Base-by-base conservation (phyloP, 208 protist genomes). In the Wallacemonas sp. region DNA sequence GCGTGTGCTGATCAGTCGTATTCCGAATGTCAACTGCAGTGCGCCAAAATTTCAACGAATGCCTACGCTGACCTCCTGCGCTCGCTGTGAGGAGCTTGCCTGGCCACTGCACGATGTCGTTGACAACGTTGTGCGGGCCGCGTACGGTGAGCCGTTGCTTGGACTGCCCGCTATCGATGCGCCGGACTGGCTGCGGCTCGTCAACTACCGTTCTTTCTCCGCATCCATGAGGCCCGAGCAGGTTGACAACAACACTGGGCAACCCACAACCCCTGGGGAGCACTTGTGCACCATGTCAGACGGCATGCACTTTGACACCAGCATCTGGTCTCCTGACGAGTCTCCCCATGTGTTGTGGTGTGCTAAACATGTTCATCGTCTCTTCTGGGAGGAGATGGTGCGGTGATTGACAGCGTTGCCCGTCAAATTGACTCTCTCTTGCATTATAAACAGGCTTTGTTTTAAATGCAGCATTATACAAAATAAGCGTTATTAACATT, bases 101-200 rank as follows among this genome's bases (percentile, higher is more conserved):
- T 58, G 26, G 51, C 28, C 51, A 6, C n/a, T 58, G 51, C 51
- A 58, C n/a, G 51, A 58, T 14, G 28, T 39, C 17, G 4, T 39
- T 9, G 27, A 39, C 21, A 31, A 58, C 5, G 51, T 21, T 39
- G 51, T 58, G 51, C n/a, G 12, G n/a, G 28, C 51, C 2, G 51
- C 51, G 14, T 38, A 58, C n/a, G 51, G 51, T 19, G 22, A 34
- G 51, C 28, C 51, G 8, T 8, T 38, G 30, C 14, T 58, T 2
- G 51, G 22, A 17, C 26, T 58, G 9, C 51, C 51, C 30, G 30
- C 51, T 34, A n/a, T 58, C 30, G 3, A n/a, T 21, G n/a, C 30
- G 11, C 51, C 51, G 9, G 51, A 58, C 30, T 58, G 51, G 51
- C 51, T 58, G 24, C 51, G 51, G 8, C 51, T 58, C 12, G 51